Evolutionary conservation across 345 rosid genomes (phyloP), one percentile per base, ranked within the genome.

Genomic region (Eutrema heterophyllum): DNA sequence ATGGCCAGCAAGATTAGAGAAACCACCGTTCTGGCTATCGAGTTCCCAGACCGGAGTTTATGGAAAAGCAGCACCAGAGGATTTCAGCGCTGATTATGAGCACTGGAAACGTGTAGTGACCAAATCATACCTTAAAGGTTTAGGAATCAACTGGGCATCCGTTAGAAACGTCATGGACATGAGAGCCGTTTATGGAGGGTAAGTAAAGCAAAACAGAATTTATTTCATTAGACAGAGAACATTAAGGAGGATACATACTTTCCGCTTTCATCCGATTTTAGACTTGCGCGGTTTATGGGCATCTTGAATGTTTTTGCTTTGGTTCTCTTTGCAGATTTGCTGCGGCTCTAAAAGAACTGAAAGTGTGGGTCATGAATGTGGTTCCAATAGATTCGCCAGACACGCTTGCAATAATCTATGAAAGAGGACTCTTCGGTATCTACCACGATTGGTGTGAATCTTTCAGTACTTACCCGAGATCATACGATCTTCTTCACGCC

Each of bases 371-470:
- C 64, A 90, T 95, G 96, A 95, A 95, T 79, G 96, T 92, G 71
- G 86, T 95, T 66, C 74, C 97, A 2, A 55, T 90, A 16, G 94
- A 92, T 73, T 87, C 98, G 9, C 90, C 97, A 21, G 99, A 95
- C 82, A 92, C 99, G 8, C 85, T 92, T 5, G 97, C 99, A 53
- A 80, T 95, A 67, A 92, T 95, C 33, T 95, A 85, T 29, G 98
- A 92, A 57, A 84, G 99, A 29, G 99, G 99, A 57, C 88, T 95
- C 21, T 89, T 95, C 4, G 99, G 98, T 43, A 86, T 89, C 49
- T 95, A 95, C 78, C 99, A 95, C 54, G 97, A 92, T 57, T 95
- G 99, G 99, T 92, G 98, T 5, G 91, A 95, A 81, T 90, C 99
- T 58, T 95, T 95, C 76, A 95, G 83, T 80, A 95, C 99, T 53